Evolutionary conservation across 768 basidiomycete species (phyloP).

Genomic region (Trametes gibbosa): DNA sequence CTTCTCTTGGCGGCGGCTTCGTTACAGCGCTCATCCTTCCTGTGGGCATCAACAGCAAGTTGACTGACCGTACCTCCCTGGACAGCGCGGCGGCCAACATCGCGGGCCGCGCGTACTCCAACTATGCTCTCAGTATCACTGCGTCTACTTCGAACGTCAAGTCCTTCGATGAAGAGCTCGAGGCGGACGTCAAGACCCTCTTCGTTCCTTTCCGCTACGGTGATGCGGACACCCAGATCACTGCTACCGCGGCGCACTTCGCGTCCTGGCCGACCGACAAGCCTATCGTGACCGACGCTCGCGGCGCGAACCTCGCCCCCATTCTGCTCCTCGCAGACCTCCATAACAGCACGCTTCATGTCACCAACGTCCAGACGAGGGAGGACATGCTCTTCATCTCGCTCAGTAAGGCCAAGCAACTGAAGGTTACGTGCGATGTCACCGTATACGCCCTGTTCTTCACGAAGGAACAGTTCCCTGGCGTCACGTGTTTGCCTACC

Average conservation of each 20-base stretch:
- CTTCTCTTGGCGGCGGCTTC: conserved; percentile 87
- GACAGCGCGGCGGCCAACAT: conserved; percentile 68
- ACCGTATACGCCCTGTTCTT: conserved; percentile 92
- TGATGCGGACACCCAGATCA: conserved; percentile 52
- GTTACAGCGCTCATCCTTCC: conserved; percentile 82
- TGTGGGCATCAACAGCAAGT: conserved; percentile 54
- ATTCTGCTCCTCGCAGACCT: conserved; percentile 92
- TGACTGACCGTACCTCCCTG: conserved; percentile 67
- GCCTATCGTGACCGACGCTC: conserved; percentile 92
- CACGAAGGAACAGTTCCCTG: conserved; percentile 69
- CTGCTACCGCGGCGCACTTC: conserved; percentile 83
- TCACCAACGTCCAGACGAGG: conserved; percentile 82
- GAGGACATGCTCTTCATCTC: conserved; percentile 91
- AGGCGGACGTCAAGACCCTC: conserved; percentile 78
- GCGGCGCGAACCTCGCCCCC: conserved; percentile 86
- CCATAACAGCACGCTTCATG: conserved; percentile 83
- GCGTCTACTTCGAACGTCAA: conserved; percentile 69
- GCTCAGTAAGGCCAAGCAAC: conserved; percentile 88
- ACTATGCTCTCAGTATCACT: conserved; percentile 80
- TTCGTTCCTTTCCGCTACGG: conserved; percentile 75
- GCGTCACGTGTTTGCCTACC: conserved; percentile 63
- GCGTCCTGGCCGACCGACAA: conserved; percentile 87
- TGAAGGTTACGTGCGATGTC: conserved; percentile 96
- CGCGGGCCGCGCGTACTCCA: conserved; percentile 69
- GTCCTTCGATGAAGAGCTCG: conserved; percentile 67